These are phyloP conservation scores for Jatropha podagrica DNA, from an alignment of 441 rosid species.

Conservation along the genomic window DNA sequence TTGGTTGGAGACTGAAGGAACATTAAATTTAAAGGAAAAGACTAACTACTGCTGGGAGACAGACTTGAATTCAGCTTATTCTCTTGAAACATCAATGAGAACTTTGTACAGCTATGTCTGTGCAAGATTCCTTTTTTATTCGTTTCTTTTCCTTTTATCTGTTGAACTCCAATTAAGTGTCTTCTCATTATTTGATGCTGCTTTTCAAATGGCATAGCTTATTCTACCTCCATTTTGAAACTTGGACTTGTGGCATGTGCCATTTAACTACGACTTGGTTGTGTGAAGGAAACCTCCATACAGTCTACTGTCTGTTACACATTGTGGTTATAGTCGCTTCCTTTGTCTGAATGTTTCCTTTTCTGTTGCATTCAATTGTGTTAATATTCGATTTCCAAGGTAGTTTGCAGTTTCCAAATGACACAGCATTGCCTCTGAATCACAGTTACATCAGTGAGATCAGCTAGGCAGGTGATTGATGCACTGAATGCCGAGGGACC, in stretches of 20 bases:
- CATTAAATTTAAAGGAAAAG: background rate
- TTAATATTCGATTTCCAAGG: constrained; percentile 14
- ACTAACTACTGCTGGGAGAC: background rate
- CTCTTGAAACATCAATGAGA: background rate
- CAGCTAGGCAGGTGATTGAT: constrained; percentile 95
- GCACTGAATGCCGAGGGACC: constrained; percentile 96
- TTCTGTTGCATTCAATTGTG: background rate
- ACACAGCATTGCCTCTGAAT: constrained; percentile 21
- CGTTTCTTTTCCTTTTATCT: background rate
- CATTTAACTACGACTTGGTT: background rate
- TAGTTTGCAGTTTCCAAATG: background rate
- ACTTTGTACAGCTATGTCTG: background rate
- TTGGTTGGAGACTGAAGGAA: background rate
- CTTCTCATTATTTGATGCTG: background rate
- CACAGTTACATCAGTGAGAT: constrained; percentile 85
- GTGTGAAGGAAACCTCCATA: constrained; percentile 6
- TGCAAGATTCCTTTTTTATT: background rate
- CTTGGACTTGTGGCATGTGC: background rate
- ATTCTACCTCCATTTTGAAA: background rate
- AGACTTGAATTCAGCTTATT: background rate
- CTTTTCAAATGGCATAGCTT: background rate
- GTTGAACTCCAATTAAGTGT: background rate
- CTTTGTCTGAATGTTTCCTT: background rate
- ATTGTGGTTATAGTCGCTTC: background rate
- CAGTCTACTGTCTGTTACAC: background rate